Evolutionary conservation across 2,329 filamentous ascomycete species (phyloP).

Genomic region (Trichophyton rubrum): DNA sequence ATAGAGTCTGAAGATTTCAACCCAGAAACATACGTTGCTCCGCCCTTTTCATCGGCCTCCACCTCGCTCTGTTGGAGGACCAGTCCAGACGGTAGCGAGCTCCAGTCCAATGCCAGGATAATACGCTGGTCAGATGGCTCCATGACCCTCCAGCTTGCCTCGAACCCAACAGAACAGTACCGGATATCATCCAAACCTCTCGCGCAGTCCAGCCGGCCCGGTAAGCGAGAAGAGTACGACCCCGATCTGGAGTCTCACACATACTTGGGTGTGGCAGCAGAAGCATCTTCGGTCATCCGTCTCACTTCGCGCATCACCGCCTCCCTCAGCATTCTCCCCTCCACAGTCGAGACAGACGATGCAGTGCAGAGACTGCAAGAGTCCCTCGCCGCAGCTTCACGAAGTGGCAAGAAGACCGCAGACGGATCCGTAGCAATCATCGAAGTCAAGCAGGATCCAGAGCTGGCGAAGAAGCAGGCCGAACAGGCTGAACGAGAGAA

Average conservation of each 20-base stretch:
- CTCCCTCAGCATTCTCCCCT: conserved; percentile 44
- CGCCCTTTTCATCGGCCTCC: conserved; percentile 50
- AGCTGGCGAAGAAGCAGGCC: conserved; percentile 46
- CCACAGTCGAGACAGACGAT: conserved; percentile 45
- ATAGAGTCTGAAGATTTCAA: conserved; percentile 51
- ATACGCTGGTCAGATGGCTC: conserved; percentile 57
- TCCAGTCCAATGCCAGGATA: conserved; percentile 55
- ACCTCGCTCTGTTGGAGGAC: conserved; percentile 55
- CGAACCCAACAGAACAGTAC: conserved; percentile 48
- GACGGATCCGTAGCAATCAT: conserved; percentile 45
- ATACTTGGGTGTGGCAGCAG: conserved; percentile 49
- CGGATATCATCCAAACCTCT: conserved; percentile 46
- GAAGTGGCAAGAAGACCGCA: conserved; percentile 38
- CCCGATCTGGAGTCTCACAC: conserved; percentile 49
- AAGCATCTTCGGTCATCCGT: conserved; percentile 46
- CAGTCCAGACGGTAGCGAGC: conserved; percentile 44
- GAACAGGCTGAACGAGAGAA: conserved; percentile 49
- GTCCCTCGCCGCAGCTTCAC: conserved; percentile 44
- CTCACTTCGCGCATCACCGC: conserved; percentile 52
- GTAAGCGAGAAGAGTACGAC: conserved; percentile 40
- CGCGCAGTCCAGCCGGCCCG: conserved; percentile 42
- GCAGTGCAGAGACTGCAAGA: conserved; percentile 51
- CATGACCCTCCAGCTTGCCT: conserved; percentile 52
- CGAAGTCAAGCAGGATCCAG: conserved; percentile 50
- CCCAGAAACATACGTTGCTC: conserved; percentile 48